Percentiles rank a stretch among this genome's conserved stretches.
These are phyloP conservation scores for Schizothecium vesticola DNA, from an alignment of 495 filamentous ascomycete species.

Conservation along the genomic window DNA sequence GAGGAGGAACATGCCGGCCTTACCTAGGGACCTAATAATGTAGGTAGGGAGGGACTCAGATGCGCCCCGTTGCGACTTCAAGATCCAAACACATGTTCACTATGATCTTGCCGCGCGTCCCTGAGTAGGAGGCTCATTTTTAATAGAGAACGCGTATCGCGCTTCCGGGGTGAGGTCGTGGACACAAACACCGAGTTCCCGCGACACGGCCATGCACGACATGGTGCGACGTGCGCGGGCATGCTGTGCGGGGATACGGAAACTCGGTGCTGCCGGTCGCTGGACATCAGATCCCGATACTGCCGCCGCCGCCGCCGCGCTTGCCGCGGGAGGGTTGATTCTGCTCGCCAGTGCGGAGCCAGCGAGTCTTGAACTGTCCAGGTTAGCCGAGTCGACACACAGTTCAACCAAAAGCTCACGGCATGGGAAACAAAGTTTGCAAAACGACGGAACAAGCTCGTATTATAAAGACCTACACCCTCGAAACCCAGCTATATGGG, in stretches of 20 bases:
- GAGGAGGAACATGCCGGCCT: no score
- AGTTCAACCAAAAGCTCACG: background rate
- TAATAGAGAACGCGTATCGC: background rate
- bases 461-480: constrained; percentile 3
- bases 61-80: no score
- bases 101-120: no score
- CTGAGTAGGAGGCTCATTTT: no score
- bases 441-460: background rate
- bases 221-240: background rate
- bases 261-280: background rate
- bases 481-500: background rate
- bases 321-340: background rate
- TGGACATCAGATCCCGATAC: background rate
- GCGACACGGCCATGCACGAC: background rate
- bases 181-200: background rate
- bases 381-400: background rate
- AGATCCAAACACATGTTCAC: no score
- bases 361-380: background rate
- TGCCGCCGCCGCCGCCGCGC: background rate
- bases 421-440: background rate
- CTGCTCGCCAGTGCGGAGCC: background rate
- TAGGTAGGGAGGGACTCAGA: no score
- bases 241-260: background rate
- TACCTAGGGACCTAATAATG: no score
- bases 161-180: background rate